Percentiles rank a stretch among this genome's conserved stretches.
These are phyloP conservation scores for Fermentozyma sake DNA, from an alignment of 1,139 yeast genomes.

Conservation along the genomic window DNA sequence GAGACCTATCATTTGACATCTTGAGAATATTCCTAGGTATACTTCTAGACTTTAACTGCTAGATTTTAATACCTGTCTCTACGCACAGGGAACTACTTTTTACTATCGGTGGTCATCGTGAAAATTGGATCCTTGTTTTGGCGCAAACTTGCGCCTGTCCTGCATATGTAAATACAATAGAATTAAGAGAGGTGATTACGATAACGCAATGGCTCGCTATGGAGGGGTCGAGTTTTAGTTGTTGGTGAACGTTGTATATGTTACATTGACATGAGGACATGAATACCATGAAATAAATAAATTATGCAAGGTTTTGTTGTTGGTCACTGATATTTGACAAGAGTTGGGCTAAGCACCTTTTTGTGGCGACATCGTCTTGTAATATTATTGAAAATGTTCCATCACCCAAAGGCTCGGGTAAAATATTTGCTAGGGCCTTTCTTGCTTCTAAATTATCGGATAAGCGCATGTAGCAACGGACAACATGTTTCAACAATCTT, in stretches of 20 bases:
- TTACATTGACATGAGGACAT: too few relatives aligned
- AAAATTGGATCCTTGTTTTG: too few relatives aligned
- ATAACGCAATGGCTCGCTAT: too few relatives aligned
- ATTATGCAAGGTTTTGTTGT: too few relatives aligned
- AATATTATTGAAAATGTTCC: slow-evolving; percentile 81
- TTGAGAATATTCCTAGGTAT: slow-evolving; percentile 1
- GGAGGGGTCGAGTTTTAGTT: too few relatives aligned
- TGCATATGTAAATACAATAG: too few relatives aligned
- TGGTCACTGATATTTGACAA: slow-evolving; percentile 60
- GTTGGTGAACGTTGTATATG: too few relatives aligned
- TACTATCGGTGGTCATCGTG: too few relatives aligned
- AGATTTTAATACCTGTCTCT: not conserved
- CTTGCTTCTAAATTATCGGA: slow-evolving; percentile 91
- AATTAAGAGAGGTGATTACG: too few relatives aligned
- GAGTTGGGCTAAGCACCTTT: slow-evolving; percentile 80
- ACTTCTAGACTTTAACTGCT: slow-evolving; percentile 1
- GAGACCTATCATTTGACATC: slow-evolving; percentile 11
- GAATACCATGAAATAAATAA: too few relatives aligned
- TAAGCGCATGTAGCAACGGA: slow-evolving; percentile 85
- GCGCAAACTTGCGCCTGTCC: too few relatives aligned
- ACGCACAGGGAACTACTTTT: too few relatives aligned
- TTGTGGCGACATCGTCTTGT: slow-evolving; percentile 85
- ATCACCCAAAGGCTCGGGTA: slow-evolving; percentile 86
- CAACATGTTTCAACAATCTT: slow-evolving; percentile 85
- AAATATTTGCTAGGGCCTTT: slow-evolving; percentile 74